Evolutionary conservation across 2,329 filamentous ascomycete genomes (phyloP), one percentile per base, ranked within the genome.

Genomic region (Apiospora saccharicola): DNA sequence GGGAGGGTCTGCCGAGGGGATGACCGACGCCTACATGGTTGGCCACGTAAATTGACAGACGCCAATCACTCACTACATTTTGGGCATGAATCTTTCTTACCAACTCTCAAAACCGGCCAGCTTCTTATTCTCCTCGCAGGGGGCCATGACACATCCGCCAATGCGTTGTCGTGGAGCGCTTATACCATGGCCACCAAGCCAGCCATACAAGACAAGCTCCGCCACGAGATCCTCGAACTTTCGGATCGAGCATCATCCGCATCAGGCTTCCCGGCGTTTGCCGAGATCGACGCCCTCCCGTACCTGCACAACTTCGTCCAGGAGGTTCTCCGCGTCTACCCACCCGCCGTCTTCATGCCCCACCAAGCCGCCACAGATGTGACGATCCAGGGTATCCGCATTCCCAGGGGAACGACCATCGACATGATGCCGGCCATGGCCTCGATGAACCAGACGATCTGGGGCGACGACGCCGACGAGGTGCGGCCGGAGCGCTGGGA

Each of bases 401-500:
- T 80, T 12, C 76, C 75, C n/a, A 78, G 77, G 57, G 77, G 75
- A 0, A 78, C 78, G 1, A 73, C 72, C 1, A 46, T 80, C 7
- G 75, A 78, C 41, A 47, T 78, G 12, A 67, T 73, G 3, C 77
- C 78, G 0, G 73, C 76, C 0, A 73, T 76, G 1, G 73, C 75
- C 14, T 69, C 75, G 53, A 70, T 75, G 67, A 77, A 77, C 49
- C 74, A 75, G 1, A 4, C 10, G 3, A 75, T 80, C 67, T 80
- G 79, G 79, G 79, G 77, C 16, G 70, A 73, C 6, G 76, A 79
- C 24, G 78, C 74, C 0, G 73, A 75, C 4, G 68, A 73, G 22
- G 74, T 79, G 51, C 57, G 74, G 43, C 78, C 78, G n/a, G 72
- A 73, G 1, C 75, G 79, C 19, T 80, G 74, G 75, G 64, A 75